Evolutionary conservation across 1,284 basidiomycete species (phyloP), one percentile per base, ranked within the genome.

Genomic region (Thelephora terrestris): DNA sequence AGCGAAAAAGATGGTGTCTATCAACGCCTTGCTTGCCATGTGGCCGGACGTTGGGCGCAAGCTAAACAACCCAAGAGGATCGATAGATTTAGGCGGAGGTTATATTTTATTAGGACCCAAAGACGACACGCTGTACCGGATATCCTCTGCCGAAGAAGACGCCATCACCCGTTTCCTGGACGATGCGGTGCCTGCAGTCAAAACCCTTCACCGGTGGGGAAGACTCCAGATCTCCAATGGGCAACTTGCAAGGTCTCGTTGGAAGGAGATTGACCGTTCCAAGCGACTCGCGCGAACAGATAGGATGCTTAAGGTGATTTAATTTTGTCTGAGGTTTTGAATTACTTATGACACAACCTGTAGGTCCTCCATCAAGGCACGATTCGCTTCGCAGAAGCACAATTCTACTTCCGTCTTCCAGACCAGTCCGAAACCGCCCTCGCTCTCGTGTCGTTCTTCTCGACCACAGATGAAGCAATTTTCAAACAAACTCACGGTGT

Each of bases 151-250:
- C 2, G 38, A 20, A 40, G 7, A 40, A 24, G 5, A 6, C 14
- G 12, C 23, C 3, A 5, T 20, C 9, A 40, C 18, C 12, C 17
- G 4, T n/a, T 20, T 40, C 9, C 7, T 10, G 9, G 9, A 24
- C 12, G 3, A 7, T 40, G 38, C 4, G 12, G 9, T 16, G 4
- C 7, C 23, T 9, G 3, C 12, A n/a, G 6, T 7, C 5, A 40
- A n/a, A 7, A n/a, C 12, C 29, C 14, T 55, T 7, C 7, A 5
- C 17, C 16, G 53, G 6, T 66, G 61, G 63, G 61, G 60, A 12
- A 53, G 59, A 2, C 34, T 64, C 5, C 46, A 40, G 2, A 49
- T 65, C 14, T 61, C 64, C 0, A 64, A 56, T 53, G 59, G 58
- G 1, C 63, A 65, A 32, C 54, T 60, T 36, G 61, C 58, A 1